Conservation (phyloP, 768 basidiomycete species). For the Hirschioporus abietinus region DNA sequence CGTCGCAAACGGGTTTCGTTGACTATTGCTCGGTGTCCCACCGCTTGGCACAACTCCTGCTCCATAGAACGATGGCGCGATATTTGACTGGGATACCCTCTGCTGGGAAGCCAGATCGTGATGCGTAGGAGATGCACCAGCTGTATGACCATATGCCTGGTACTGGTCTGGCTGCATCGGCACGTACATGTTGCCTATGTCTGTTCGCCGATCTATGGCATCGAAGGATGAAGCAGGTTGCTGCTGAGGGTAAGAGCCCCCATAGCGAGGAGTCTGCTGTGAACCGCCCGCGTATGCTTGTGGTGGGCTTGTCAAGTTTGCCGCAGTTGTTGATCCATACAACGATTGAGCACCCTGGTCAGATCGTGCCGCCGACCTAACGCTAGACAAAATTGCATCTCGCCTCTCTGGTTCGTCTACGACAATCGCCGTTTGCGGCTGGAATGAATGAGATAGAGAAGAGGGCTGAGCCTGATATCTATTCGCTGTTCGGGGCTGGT, state of each 20-base stretch:
- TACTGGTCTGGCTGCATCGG: constrained; percentile 84
- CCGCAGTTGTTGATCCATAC: constrained; percentile 35
- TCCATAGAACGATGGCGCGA: constrained; percentile 67
- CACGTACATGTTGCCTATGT: constrained; percentile 66
- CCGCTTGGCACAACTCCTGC: constrained; percentile 51
- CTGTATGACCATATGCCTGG: constrained; percentile 40
- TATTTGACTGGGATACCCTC: constrained; percentile 46
- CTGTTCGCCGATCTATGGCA: constrained; percentile 54
- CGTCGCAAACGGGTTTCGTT: constrained; percentile 33
- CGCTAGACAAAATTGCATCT: constrained; percentile 79
- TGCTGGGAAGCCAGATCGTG: constrained; percentile 28
- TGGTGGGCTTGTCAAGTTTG: constrained; percentile 68
- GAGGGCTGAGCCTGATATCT: constrained; percentile 63
- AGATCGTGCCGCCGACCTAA: constrained; percentile 55
- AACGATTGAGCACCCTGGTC: constrained; percentile 36
- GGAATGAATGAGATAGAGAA: constrained; percentile 60
- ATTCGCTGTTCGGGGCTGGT: constrained; percentile 22
- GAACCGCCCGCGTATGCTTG: constrained; percentile 59
- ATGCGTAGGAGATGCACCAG: constrained; percentile 25
- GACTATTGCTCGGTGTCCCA: constrained; percentile 18
- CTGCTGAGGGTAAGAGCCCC: constrained; percentile 47
- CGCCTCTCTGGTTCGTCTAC: constrained; percentile 66
- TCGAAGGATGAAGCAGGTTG: constrained; percentile 47
- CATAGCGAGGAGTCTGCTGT: constrained; percentile 55
- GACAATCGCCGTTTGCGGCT: constrained; percentile 51